Base-by-base conservation (phyloP, 1,284 basidiomycete genomes). In the Phylloporus sp. region DNA sequence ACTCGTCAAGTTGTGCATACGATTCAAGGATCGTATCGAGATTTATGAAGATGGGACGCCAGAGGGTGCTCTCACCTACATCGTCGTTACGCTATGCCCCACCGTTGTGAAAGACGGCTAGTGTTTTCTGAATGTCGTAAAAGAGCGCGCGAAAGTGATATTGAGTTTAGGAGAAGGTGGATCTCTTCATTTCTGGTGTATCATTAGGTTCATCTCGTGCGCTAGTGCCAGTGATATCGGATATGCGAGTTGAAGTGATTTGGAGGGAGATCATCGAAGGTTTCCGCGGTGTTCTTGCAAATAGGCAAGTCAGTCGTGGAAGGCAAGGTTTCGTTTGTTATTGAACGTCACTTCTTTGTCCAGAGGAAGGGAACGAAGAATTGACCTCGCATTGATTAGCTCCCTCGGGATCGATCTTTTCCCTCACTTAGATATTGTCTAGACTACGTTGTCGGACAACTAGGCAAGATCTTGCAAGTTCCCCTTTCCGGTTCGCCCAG, bases 291-390 rank as follows among this genome's bases (percentile, higher is more conserved):
- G 87, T 98, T 18, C 81, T 94, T 2, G 94, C 95, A 6, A 95
- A 98, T 69, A 92, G 91, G 92, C 95, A 72, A 56, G 88, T 71
- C 17, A 34, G 17, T 42, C 6, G 8, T 28, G 5, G 31, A 34
- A 4, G n/a, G 13, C 24, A 13, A 46, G 26, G 20, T n/a, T 31
- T 28, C 28, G 44, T 47, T 47, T 29, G 17, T 31, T n/a, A 37
- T 29, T 15, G 6, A 37, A 15, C 8, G 17, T 29, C 28, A 17
- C 0, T 6, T 20, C 63, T 90, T 88, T 69, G 86, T 85, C 26
- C 72, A 81, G 84, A 4, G 89, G 92, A 0, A 95, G 98, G 73
- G 96, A 98, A 98, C 73, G 96, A 75, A 89, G 87, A 60, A 98
- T 97, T 72, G 93, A 98, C 68, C 84, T 95, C 3, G 83, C 90